Evolutionary conservation across 371 early-diverging fungal genomes (phyloP).

Genomic region (Vairimorpha ceranae): DNA sequence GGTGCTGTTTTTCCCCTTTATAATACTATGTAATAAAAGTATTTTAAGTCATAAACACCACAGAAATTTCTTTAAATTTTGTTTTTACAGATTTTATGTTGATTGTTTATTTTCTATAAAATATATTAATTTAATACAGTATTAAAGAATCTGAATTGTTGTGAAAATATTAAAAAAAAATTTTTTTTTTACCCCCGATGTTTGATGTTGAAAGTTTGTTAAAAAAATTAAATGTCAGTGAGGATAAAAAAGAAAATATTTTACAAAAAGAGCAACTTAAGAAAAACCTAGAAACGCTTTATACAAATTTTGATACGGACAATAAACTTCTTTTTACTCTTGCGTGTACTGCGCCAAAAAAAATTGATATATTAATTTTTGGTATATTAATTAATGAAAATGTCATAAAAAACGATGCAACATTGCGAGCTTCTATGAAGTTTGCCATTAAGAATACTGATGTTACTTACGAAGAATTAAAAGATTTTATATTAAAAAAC

Average conservation of each 20-base stretch:
- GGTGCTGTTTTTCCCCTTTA: no score
- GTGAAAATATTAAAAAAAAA: background rate
- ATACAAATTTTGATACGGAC: background rate
- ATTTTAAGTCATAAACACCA: no score
- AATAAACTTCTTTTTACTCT: slow-evolving; percentile 49
- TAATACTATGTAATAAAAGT: no score
- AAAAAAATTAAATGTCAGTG: slow-evolving; percentile 36
- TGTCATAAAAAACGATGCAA: slow-evolving; percentile 41
- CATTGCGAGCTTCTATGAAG: slow-evolving; percentile 35
- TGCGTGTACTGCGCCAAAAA: slow-evolving; percentile 43
- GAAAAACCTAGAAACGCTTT: slow-evolving; percentile 38
- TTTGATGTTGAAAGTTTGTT: slow-evolving; percentile 29
- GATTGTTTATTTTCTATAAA: no score
- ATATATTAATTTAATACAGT: no score
- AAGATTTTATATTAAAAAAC: slow-evolving; percentile 27
- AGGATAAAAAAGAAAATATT: slow-evolving; percentile 37
- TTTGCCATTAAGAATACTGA: slow-evolving; percentile 2
- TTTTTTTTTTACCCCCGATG: slow-evolving; percentile 19
- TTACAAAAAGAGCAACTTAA: slow-evolving; percentile 41
- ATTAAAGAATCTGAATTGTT: no score
- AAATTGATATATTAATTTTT: slow-evolving; percentile 31
- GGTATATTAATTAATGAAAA: slow-evolving; percentile 21
- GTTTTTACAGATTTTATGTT: no score
- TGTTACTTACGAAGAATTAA: slow-evolving; percentile 22
- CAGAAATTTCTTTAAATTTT: no score